A percentile compares a stretch with the other conserved stretches of the same genome.
These are phyloP conservation scores for Trebouxia sp. DNA, from an alignment of 139 green algal genomes.

Conservation along the genomic window DNA sequence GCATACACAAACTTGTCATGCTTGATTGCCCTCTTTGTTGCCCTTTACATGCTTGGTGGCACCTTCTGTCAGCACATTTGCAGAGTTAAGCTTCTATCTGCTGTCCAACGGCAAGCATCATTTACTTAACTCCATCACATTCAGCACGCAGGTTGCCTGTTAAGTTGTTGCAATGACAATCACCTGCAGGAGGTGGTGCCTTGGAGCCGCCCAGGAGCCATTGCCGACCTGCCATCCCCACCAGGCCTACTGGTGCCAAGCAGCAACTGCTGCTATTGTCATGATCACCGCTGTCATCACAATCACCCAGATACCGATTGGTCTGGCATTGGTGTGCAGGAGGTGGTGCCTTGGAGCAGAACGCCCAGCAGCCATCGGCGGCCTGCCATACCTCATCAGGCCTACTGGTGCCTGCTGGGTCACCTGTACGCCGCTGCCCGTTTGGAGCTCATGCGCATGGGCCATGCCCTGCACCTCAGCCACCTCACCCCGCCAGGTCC, in stretches of 20 bases:
- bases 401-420: constrained; percentile 47
- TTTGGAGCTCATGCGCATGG: constrained; percentile 53
- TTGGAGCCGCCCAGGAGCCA: too few species aligned
- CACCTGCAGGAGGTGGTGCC: too few species aligned
- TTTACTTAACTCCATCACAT: not conserved
- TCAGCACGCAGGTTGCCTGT: not conserved
- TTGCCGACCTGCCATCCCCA: too few species aligned
- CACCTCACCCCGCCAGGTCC: constrained; percentile 6
- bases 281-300: too few species aligned
- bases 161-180: not conserved
- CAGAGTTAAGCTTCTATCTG: too few species aligned
- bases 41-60: not conserved
- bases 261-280: too few species aligned
- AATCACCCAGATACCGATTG: too few species aligned
- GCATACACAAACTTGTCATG: too few species aligned
- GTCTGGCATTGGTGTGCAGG: constrained; percentile 22
- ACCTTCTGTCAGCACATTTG: too few species aligned
- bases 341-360: not conserved
- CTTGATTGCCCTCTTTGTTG: too few species aligned
- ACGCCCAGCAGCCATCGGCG: not conserved
- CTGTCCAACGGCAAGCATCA: too few species aligned
- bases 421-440: constrained; percentile 57
- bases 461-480: constrained; percentile 33
- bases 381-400: not conserved
- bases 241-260: too few species aligned